Base-by-base conservation (phyloP, 2,329 filamentous ascomycete species). In the Atkinsonella texensis region DNA sequence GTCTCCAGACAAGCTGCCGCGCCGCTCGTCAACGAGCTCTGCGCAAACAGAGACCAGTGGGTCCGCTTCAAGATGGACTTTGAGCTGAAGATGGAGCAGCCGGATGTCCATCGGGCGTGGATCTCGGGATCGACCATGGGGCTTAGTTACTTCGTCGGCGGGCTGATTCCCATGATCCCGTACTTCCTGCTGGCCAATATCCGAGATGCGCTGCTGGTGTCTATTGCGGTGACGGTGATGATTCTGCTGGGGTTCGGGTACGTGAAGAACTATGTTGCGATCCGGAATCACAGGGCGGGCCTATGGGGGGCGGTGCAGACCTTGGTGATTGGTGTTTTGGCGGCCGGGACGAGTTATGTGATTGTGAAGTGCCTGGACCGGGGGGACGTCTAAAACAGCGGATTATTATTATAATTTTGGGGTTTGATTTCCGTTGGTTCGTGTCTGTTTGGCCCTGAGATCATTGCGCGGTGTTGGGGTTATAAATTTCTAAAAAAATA, bases 141-240 rank as follows among this genome's bases (percentile, higher is more conserved):
- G 0, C 60, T 81, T 15, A 82, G 82, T 38, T 88, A 88, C 63
- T 81, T 87, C 49, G 64, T 87, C 20, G 84, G 84, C 18, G 84
- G 84, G 0, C 70, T 87, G 50, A 75, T 87, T n/a, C 84, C 84
- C 13, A 74, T 87, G 59, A 66, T 85, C 42, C 84, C 84, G 0
- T 88, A 88, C 67, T 82, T 87, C 56, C 71, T 84, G 56, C 70
- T 77, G 62, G 53, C 58, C 13, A 62, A 64, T 20, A 69, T 77
- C 8, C 62, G 64, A 23, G 59, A 70, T n/a, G 76, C 74, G 0
- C 67, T 89, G 48, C 72, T 75, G 38, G 76, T 79, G 53, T 83
- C 79, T 23, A 72, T 84, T 28, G 72, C 63, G 4, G 73, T 85
- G 50, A 85, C 83, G 60, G 73, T 79, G 12, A 60, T 81, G 8